Base-by-base conservation (phyloP, 805 yeast species). In the Starmerella riodocensis region DNA sequence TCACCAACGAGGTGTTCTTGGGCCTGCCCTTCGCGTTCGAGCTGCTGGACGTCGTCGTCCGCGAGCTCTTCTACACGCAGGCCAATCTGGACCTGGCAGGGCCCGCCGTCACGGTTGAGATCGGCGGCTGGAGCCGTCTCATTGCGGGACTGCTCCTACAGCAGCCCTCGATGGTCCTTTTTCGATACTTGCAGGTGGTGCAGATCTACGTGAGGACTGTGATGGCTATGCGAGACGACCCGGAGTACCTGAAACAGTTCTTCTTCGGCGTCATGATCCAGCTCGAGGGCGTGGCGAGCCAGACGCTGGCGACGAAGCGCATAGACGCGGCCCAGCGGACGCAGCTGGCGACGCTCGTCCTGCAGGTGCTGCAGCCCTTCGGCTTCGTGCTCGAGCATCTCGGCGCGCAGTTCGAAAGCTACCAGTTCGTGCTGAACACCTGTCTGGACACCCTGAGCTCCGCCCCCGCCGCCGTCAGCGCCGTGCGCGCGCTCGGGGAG, bases 91-190 rank as follows among this genome's bases (percentile, higher is more conserved):
- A 11, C 13, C 24, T 40, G 16, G 20, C 4, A 3, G 17, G 27
- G 9, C 32, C 44, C 11, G 23, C 26, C 5, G 26, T 37, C 14
- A 3, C 30, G 1, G 18, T 30, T 3, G 45, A 48, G 4, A 34
- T 46, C n/a, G 53, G 53, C 7, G 39, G 46, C 14, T 50, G 45
- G 46, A 46, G 50, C 40, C 40, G 46, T 13, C 43, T 48, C 1
- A 12, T 45, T 1, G 24, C 43, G 16, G 34, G 36, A 7, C 30
- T 43, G 6, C 29, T 43, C 19, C 27, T 20, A 21, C 23, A 23
- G 18, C 32, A 37, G 4, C 27, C 36, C 6, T 18, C 27, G 6
- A 20, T 9, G 4, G 35, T 16, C 5, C 40, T 39, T 4, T 21
- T 28, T 1, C 17, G 23, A 9, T 46, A 22, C 29, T 13, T 43